These are phyloP conservation scores for Corchorus olitorius DNA, from an alignment of 345 rosid genomes.

Conservation along the genomic window DNA sequence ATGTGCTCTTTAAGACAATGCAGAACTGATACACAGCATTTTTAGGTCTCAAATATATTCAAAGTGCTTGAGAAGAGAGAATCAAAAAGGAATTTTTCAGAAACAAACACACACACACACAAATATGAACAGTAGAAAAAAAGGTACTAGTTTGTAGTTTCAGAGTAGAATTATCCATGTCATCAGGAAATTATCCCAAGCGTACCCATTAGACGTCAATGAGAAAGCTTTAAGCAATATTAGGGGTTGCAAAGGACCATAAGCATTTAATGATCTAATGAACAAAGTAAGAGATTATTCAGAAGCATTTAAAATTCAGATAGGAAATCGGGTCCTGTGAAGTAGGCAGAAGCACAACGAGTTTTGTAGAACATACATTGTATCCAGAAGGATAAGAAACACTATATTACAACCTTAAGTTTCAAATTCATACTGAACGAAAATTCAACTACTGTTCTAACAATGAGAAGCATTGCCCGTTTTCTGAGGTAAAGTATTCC, in stretches of 20 bases:
- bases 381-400: too few relatives aligned
- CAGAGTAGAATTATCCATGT: neutral
- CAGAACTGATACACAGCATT: neutral
- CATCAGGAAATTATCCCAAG: neutral
- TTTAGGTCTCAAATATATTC: neutral
- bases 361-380: neutral
- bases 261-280: neutral
- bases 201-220: neutral
- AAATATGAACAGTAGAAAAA: neutral
- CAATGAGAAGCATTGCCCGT: neutral
- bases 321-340: neutral
- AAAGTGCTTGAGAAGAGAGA: neutral
- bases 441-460: neutral
- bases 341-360: neutral
- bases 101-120: neutral
- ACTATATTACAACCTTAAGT: neutral
- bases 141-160: too few relatives aligned
- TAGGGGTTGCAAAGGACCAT: neutral
- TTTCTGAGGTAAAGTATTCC: neutral
- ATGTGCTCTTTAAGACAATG: neutral
- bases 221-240: neutral
- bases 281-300: neutral
- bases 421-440: neutral
- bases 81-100: neutral
- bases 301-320: neutral